Evolutionary conservation across 2,329 filamentous ascomycete genomes (phyloP).

Genomic region (Penicillium sp.): DNA sequence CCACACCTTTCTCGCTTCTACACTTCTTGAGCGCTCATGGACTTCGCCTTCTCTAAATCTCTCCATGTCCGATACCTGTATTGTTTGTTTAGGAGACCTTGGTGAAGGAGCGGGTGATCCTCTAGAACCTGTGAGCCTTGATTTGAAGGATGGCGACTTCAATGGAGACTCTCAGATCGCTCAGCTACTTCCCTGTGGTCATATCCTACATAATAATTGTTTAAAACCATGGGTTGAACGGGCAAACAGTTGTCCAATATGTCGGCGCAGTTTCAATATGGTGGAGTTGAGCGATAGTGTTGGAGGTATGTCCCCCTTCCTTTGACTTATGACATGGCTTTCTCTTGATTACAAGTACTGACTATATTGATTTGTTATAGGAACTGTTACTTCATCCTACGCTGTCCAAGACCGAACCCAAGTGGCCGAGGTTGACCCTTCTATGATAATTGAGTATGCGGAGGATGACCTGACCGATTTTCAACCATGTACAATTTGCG

Average conservation of each 20-base stretch:
- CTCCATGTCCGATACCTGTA: constrained; percentile 65
- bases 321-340: constrained; percentile 8
- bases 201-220: constrained; percentile 89
- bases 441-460: constrained; percentile 66
- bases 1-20: constrained; percentile 28
- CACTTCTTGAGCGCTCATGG: constrained; percentile 24
- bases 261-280: constrained; percentile 83
- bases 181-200: constrained; percentile 73
- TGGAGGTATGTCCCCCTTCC: constrained; percentile 62
- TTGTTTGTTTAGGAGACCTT: constrained; percentile 70
- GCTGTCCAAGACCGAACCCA: constrained; percentile 58
- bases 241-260: constrained; percentile 97
- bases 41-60: constrained; percentile 20
- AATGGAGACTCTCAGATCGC: constrained; percentile 52
- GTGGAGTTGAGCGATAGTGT: constrained; percentile 79
- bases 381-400: constrained; percentile 58
- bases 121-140: constrained; percentile 43
- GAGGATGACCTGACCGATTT: constrained; percentile 61
- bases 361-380: constrained; percentile 37
- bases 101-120: constrained; percentile 56
- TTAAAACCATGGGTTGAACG: constrained; percentile 92
- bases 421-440: constrained; percentile 77
- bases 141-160: constrained; percentile 31
- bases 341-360: constrained; percentile 6
- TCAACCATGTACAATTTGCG: constrained; percentile 81